phyloP scores from a whole-genome alignment of 164 flowering plant genomes.

The Umbellularia californica region DNA sequence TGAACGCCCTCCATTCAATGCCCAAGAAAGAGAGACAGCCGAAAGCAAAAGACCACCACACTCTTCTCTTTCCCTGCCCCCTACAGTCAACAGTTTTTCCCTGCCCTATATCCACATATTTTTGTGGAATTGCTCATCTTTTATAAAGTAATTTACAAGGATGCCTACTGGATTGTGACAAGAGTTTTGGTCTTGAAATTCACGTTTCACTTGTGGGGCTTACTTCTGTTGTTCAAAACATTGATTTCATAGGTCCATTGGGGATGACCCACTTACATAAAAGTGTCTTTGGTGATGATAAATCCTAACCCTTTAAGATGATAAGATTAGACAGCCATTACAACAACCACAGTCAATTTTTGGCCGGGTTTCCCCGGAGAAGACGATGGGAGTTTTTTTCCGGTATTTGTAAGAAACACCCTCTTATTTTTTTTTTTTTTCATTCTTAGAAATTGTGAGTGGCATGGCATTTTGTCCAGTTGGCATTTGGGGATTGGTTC shows the following conservation, averaged over 20 bases:
- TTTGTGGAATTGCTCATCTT: background rate
- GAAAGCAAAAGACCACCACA: background rate
- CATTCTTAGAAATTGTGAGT: no score
- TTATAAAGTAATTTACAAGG: background rate
- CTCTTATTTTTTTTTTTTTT: no score
- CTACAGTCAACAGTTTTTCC: background rate
- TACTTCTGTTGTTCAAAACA: background rate
- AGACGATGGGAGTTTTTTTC: no score
- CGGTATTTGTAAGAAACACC: no score
- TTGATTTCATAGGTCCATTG: background rate
- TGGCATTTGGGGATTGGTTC: no score
- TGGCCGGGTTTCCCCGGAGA: no score
- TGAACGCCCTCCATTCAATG: constrained; percentile 7
- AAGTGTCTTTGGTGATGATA: background rate
- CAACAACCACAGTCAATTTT: background rate
- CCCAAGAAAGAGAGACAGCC: background rate
- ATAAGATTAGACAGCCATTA: background rate
- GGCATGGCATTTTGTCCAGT: no score
- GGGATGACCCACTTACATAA: background rate
- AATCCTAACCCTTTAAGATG: background rate
- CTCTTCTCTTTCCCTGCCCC: background rate
- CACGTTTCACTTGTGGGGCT: background rate
- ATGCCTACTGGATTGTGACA: no score
- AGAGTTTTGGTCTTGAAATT: no score
- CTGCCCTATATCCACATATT: background rate